Evolutionary conservation across 148 eudicot genomes (phyloP).

Genomic region (Camellia granthamiana): DNA sequence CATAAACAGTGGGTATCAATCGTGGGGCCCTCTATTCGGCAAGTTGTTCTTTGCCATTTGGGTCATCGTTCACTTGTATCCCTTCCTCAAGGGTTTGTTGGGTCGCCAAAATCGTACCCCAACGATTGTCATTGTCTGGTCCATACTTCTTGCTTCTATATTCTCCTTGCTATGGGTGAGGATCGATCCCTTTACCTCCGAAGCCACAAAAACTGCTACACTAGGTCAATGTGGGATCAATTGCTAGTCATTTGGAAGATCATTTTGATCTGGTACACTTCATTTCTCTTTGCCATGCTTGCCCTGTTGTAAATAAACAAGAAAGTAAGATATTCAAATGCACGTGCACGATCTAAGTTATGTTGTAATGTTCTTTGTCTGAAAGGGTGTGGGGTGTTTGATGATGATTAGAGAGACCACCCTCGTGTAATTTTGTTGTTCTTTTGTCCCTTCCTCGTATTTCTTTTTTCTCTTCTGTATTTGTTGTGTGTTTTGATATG

Average conservation of each 20-base stretch:
- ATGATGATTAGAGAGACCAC: neutral
- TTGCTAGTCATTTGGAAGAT: conserved; percentile 25
- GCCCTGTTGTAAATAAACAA: neutral
- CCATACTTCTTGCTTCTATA: conserved; percentile 54
- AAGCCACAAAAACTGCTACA: neutral
- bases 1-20: conserved; percentile 54
- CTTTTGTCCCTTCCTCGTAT: neutral
- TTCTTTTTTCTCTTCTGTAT: neutral
- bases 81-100: conserved; percentile 63
- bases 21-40: conserved; percentile 53
- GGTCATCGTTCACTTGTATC: conserved; percentile 59
- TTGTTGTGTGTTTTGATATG: neutral
- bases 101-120: conserved; percentile 54
- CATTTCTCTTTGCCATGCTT: neutral
- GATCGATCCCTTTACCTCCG: conserved; percentile 40
- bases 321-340: too few relatives aligned
- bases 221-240: conserved; percentile 42
- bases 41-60: conserved; percentile 52
- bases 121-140: conserved; percentile 53
- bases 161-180: conserved; percentile 57
- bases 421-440: neutral
- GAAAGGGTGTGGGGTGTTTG: neutral
- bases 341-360: neutral
- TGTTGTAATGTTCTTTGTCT: neutral
- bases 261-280: neutral